These are phyloP conservation scores for Alternaria sp. DNA, from an alignment of 2,329 filamentous ascomycete genomes.

Conservation along the genomic window DNA sequence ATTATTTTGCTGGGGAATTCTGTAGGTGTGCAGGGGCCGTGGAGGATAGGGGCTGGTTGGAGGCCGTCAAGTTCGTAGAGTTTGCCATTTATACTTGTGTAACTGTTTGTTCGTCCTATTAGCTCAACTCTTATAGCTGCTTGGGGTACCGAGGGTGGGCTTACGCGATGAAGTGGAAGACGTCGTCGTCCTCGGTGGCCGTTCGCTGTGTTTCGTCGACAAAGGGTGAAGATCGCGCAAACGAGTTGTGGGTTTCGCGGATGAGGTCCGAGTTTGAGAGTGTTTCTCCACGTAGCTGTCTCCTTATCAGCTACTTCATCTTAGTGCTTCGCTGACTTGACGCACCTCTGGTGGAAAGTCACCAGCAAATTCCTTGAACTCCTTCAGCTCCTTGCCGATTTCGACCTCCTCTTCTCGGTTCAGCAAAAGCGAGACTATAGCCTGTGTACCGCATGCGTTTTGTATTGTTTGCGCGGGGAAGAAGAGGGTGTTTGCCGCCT, in stretches of 20 bases:
- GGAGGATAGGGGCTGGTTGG: constrained; percentile 89
- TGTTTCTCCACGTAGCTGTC: constrained; percentile 72
- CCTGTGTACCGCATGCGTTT: constrained; percentile 97
- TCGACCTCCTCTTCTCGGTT: constrained; percentile 79
- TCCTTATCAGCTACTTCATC: constrained; percentile 10
- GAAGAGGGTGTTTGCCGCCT: constrained; percentile 79
- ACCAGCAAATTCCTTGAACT: constrained; percentile 89
- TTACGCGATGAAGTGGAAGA: constrained; percentile 92
- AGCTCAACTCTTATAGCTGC: neutral
- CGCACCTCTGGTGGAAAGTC: constrained; percentile 72
- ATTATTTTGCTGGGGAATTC: constrained; percentile 84
- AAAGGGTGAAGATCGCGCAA: constrained; percentile 88
- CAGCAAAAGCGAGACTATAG: constrained; percentile 86
- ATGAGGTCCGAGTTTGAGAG: constrained; percentile 70
- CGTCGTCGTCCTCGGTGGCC: constrained; percentile 80
- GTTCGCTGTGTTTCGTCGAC: constrained; percentile 84
- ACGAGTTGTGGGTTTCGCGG: constrained; percentile 81
- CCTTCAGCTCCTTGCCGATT: constrained; percentile 73
- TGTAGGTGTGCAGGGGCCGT: constrained; percentile 75
- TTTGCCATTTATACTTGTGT: constrained; percentile 78
- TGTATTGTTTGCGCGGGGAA: constrained; percentile 98
- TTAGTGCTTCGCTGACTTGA: constrained; percentile 4
- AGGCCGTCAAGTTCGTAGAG: constrained; percentile 96
- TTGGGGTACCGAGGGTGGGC: neutral
- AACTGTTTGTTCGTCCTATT: constrained; percentile 52